Evolutionary conservation across 202 grass and related monocot genomes (phyloP), one percentile per base, ranked within the genome.

Genomic region (Zoysia matrella): DNA sequence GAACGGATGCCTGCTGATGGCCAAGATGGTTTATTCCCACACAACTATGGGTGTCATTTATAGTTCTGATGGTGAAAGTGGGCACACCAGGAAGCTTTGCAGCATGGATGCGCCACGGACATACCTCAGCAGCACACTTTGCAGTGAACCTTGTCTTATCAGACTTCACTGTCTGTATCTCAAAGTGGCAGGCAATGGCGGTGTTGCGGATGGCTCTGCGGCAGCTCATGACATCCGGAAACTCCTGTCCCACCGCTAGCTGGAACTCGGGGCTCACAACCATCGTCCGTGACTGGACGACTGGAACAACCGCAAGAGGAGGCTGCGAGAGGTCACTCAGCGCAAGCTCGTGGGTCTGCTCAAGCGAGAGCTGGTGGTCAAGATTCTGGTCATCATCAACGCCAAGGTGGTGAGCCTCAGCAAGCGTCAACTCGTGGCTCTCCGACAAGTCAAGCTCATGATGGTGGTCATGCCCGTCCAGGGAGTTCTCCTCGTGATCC

Each of bases 1-100:
- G 92, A 60, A 98, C 96, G 39, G 96, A 98, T 15, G 96, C 96
- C 83, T 98, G 96, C 79, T 95, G 96, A 82, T 98, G 96, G 36
- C 96, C 96, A 47, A 98, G 92, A 92, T 98, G 96, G 68, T 88
- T 79, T 66, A 98, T 95, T 68, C 96, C 96, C 39, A 73, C 75
- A 56, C 96, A 98, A 15, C 46, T 87, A 63, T 98, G 96, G 4
- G 51, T 95, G 80, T 95, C 96, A 57, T 92, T 74, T 69, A 98
- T 98, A 60, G 96, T 98, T 70, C 96, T 90, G 83, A 98, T 95
- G 36, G 96, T 90, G 77, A 98, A 98, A 8, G 87, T 87, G 15
- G 92, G 96, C 65, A 98, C 81, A 6, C 92, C 96, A 47, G 95
- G 89, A 58, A 98, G 91, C 77, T 93, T 98, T 13, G 96, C 96